These are phyloP conservation scores for Acanthamoeba culbertsoni DNA, from an alignment of 208 protist species.

Conservation along the genomic window DNA sequence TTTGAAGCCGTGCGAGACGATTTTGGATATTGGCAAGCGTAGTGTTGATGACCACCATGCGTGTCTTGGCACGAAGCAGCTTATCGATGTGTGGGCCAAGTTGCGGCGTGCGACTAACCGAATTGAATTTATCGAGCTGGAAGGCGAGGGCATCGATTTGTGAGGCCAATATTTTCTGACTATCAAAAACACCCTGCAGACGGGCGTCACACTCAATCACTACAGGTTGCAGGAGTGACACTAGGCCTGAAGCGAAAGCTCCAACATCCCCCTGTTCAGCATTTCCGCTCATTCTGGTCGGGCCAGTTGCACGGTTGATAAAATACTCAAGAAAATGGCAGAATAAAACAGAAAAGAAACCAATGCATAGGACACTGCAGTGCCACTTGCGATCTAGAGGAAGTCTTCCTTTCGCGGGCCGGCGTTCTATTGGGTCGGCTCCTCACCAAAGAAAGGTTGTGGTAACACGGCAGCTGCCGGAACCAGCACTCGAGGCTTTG, in stretches of 20 bases:
- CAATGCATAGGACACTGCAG: no score
- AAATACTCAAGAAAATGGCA: no score
- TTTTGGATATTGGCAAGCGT: constrained; percentile 14
- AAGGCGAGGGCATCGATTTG: background rate
- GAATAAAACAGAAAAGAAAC: no score
- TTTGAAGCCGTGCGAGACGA: background rate
- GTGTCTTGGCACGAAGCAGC: background rate
- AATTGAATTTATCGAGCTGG: background rate
- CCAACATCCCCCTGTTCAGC: background rate
- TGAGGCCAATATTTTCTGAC: background rate
- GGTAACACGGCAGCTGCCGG: background rate
- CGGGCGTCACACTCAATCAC: background rate
- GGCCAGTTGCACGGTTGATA: no score
- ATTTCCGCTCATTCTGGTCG: no score
- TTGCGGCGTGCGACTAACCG: background rate
- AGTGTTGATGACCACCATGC: constrained; percentile 39
- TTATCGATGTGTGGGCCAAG: constrained; percentile 9
- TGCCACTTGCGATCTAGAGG: no score
- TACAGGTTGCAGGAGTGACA: background rate
- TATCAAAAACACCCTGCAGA: background rate
- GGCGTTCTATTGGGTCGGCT: background rate
- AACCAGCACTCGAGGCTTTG: background rate
- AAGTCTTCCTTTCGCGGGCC: no score
- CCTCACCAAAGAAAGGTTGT: background rate
- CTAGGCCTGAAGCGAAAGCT: background rate